phyloP scores from a whole-genome alignment of 2,329 filamentous ascomycete species.

The Cytospora piceae region DNA sequence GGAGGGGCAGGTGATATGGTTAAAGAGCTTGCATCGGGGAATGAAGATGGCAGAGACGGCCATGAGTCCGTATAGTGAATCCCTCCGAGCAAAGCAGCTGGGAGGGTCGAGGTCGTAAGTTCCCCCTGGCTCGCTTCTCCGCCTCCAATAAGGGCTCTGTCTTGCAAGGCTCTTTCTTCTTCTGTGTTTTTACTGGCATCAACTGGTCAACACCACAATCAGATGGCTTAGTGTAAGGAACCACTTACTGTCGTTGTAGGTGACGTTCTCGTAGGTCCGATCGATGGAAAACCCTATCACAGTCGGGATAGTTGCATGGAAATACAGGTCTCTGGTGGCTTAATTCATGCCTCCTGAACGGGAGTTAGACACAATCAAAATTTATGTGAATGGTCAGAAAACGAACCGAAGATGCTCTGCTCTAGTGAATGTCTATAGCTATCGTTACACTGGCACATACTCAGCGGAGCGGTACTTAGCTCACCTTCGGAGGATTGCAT shows the following conservation, averaged over 20 bases:
- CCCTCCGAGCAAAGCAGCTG: no score
- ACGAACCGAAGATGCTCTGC: constrained; percentile 63
- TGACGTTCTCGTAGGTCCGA: constrained; percentile 63
- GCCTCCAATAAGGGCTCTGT: no score
- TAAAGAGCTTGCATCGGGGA: no score
- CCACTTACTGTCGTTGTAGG: constrained; percentile 52
- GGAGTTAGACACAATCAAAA: constrained; percentile 34
- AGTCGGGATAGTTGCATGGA: constrained; percentile 55
- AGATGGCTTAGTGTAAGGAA: neutral
- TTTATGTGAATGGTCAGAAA: constrained; percentile 3
- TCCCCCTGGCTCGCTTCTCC: no score
- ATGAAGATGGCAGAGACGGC: no score
- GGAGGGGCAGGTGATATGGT: no score
- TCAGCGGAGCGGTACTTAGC: neutral
- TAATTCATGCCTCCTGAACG: constrained; percentile 59
- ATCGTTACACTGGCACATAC: neutral
- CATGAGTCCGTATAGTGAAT: no score
- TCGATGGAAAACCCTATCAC: constrained; percentile 61
- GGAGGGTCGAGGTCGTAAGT: no score
- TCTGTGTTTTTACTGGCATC: no score
- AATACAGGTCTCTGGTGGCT: constrained; percentile 60
- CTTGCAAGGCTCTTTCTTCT: no score
- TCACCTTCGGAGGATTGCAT: constrained; percentile 56
- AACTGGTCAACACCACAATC: no score
- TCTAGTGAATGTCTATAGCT: constrained; percentile 60